phyloP scores from a whole-genome alignment of 768 basidiomycete genomes.

The Hericium erinaceus region DNA sequence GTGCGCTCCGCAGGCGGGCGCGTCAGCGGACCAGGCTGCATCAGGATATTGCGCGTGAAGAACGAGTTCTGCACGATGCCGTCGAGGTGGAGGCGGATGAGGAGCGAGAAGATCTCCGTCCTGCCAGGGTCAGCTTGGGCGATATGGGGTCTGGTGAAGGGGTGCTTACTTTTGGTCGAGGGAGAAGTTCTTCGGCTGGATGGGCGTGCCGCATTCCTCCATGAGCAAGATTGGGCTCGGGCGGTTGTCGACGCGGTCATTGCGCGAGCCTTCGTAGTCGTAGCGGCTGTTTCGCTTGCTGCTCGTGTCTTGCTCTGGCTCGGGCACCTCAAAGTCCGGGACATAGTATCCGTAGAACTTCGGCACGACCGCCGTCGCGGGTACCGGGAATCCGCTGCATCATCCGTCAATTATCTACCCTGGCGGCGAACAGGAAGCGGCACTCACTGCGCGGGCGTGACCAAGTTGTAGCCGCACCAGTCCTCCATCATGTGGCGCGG shows the following conservation, averaged over 20 bases:
- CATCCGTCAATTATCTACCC: background rate
- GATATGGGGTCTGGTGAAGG: background rate
- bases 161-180: conserved; percentile 3
- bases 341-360: conserved; percentile 59
- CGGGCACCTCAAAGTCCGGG: conserved; percentile 13
- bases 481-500: conserved; percentile 38
- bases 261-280: background rate
- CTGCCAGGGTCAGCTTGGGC: background rate
- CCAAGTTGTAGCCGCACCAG: conserved; percentile 39
- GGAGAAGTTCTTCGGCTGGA: conserved; percentile 20
- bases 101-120: conserved; percentile 23
- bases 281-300: background rate
- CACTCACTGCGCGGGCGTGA: conserved; percentile 27
- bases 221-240: conserved; percentile 35
- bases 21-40: conserved; percentile 33
- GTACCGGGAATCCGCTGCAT: conserved; percentile 27
- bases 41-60: conserved; percentile 33
- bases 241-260: background rate
- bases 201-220: conserved; percentile 36
- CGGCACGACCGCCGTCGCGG: conserved; percentile 43
- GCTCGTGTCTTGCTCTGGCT: background rate
- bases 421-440: background rate
- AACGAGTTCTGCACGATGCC: conserved; percentile 33
- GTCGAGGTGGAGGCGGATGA: conserved; percentile 31
- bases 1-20: conserved; percentile 22